Evolutionary conservation across 2,329 filamentous ascomycete species (phyloP).

Genomic region (Colletotrichum camelliae): DNA sequence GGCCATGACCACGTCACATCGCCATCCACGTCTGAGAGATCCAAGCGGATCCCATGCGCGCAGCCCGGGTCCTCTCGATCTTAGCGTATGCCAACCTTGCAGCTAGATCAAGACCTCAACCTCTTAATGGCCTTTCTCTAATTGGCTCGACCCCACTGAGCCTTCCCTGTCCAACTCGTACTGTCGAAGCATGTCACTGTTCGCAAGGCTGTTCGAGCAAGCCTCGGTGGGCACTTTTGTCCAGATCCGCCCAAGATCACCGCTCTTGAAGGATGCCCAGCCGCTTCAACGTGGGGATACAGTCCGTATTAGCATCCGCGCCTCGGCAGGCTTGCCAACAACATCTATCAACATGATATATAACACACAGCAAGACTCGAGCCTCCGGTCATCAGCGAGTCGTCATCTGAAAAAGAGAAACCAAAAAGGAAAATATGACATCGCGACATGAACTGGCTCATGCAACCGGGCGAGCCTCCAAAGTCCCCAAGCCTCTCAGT

Average conservation of each 20-base stretch:
- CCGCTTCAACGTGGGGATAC: neutral
- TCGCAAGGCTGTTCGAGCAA: neutral
- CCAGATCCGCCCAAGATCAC: neutral
- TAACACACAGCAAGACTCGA: neutral
- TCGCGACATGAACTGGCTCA: neutral
- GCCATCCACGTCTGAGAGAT: conserved; percentile 3
- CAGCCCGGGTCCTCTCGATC: neutral
- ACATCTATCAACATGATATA: conserved; percentile 8
- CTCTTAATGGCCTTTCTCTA: neutral
- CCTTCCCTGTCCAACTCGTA: neutral
- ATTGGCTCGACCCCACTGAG: neutral
- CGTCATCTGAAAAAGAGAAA: neutral
- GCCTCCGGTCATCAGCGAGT: neutral
- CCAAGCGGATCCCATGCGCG: conserved; percentile 16
- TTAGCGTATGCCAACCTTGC: conserved; percentile 10
- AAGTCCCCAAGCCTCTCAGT: neutral
- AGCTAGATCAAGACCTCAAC: neutral
- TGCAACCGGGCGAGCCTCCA: neutral
- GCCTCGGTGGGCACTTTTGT: neutral
- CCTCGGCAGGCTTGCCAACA: neutral
- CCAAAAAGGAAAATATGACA: neutral
- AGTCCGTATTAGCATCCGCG: conserved; percentile 1
- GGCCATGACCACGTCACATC: conserved; percentile 15
- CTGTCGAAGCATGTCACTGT: neutral
- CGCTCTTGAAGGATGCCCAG: neutral